These are phyloP conservation scores for Skeletonema costatum DNA, from an alignment of 108 stramenopile species.

Conservation along the genomic window DNA sequence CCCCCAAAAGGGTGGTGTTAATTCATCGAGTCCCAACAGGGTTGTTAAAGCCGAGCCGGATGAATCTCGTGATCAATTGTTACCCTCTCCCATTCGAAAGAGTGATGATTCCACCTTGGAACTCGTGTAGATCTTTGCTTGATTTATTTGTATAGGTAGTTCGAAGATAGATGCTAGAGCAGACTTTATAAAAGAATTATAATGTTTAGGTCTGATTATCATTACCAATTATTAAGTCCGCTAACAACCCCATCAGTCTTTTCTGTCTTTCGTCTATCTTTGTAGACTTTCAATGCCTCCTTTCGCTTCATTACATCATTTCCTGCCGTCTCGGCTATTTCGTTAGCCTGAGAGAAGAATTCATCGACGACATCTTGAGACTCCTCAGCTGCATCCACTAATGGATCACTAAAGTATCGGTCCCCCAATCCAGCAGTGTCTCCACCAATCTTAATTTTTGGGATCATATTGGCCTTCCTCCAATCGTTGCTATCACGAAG, in stretches of 20 bases:
- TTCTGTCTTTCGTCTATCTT: constrained; percentile 52
- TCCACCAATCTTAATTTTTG: constrained; percentile 50
- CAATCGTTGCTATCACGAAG: constrained; percentile 61
- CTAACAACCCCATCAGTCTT: constrained; percentile 42
- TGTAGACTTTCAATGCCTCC: constrained; percentile 49
- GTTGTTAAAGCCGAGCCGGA: not conserved
- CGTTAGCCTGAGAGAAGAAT: constrained; percentile 63
- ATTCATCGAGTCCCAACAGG: not conserved
- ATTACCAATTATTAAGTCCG: constrained; percentile 69
- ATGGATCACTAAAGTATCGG: constrained; percentile 60
- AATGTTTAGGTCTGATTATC: not conserved
- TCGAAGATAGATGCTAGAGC: no score
- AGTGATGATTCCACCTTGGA: not conserved
- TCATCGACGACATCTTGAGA: constrained; percentile 67
- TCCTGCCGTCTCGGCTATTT: constrained; percentile 48
- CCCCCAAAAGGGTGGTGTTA: not conserved
- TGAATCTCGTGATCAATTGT: not conserved
- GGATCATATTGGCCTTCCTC: constrained; percentile 60
- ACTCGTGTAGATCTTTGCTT: not conserved
- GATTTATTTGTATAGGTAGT: no score
- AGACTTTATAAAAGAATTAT: no score
- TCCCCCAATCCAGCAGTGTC: constrained; percentile 62
- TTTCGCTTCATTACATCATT: constrained; percentile 47
- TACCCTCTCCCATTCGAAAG: not conserved
- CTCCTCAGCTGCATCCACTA: constrained; percentile 66